Evolutionary conservation across 441 rosid species (phyloP).

Genomic region (Metrosideros polymorpha): DNA sequence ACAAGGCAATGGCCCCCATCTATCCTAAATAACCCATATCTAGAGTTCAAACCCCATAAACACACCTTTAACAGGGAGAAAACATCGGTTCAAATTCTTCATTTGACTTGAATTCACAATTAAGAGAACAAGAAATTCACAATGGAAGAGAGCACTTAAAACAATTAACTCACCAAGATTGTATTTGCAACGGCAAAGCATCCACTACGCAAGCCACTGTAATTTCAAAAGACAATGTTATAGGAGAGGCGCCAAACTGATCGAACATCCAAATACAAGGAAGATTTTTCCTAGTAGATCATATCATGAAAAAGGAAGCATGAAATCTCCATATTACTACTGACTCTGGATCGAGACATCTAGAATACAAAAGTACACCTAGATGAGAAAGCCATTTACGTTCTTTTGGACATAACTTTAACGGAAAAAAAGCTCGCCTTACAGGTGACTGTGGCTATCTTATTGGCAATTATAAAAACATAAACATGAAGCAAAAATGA

Average conservation of each 20-base stretch:
- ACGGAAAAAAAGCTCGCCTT: neutral
- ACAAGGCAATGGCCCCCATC: neutral
- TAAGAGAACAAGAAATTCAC: neutral
- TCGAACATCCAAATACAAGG: neutral
- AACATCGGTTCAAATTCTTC: neutral
- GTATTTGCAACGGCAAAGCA: slow-evolving; percentile 38
- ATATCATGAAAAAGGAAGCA: neutral
- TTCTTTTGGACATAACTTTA: neutral
- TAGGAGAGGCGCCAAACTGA: neutral
- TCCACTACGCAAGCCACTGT: slow-evolving; percentile 47
- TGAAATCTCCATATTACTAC: neutral
- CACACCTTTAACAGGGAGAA: neutral
- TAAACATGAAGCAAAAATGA: neutral
- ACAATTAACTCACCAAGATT: slow-evolving; percentile 24
- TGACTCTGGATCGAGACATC: neutral
- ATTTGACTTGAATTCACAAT: neutral
- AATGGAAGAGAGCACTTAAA: neutral
- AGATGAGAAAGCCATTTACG: neutral
- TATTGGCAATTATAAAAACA: neutral
- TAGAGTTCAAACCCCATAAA: neutral
- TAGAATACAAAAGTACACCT: neutral
- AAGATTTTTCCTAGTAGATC: neutral
- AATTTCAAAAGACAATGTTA: neutral
- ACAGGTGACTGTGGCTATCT: neutral
- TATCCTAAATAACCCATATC: neutral